These are phyloP conservation scores for Macaranga tanarius DNA, from an alignment of 441 rosid species.

Conservation along the genomic window DNA sequence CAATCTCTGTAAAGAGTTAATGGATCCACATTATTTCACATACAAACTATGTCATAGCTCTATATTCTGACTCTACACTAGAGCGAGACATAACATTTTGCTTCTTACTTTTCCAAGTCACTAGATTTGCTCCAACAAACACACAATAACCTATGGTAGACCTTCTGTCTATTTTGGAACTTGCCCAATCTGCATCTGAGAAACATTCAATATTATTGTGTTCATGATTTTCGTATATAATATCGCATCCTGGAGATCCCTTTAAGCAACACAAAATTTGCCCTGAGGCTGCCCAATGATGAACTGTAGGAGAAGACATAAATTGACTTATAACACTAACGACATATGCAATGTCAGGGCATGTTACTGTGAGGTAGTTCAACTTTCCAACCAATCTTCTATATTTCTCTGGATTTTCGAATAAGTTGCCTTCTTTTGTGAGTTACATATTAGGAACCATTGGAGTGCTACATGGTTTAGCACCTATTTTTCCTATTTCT, in stretches of 20 bases:
- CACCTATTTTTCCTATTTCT: too few relatives aligned
- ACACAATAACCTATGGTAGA: background rate
- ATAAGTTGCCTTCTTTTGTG: too few relatives aligned
- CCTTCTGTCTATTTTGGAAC: background rate
- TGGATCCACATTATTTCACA: too few relatives aligned
- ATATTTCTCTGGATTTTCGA: background rate
- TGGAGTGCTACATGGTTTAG: too few relatives aligned
- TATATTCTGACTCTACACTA: background rate
- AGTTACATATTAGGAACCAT: too few relatives aligned
- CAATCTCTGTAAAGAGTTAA: too few relatives aligned
- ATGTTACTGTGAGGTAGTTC: background rate
- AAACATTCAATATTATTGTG: background rate
- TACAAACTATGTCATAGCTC: too few relatives aligned
- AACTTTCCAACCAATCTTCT: background rate
- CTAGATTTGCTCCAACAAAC: background rate
- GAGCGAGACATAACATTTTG: background rate
- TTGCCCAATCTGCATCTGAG: background rate
- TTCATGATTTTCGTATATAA: background rate
- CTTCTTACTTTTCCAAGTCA: background rate
- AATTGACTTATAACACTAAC: too few relatives aligned
- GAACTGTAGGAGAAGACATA: too few relatives aligned
- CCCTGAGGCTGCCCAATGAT: rapidly evolving
- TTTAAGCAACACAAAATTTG: background rate
- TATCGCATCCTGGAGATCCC: background rate
- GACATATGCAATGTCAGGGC: too few relatives aligned